phyloP scores from a whole-genome alignment of 768 basidiomycete species.

The Sarcomyxa edulis region DNA sequence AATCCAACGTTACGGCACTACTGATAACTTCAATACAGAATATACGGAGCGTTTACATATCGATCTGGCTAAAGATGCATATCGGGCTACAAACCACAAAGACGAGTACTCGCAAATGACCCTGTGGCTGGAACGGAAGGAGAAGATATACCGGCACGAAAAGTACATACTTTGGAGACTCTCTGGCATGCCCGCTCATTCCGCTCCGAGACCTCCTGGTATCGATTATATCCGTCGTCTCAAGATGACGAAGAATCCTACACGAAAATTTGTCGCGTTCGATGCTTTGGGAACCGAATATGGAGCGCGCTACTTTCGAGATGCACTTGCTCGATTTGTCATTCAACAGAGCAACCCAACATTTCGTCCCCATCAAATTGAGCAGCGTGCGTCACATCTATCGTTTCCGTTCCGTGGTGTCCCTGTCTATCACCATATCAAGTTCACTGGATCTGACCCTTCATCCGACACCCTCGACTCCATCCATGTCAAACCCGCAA shows the following conservation, averaged over 20 bases:
- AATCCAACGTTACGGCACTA: constrained; percentile 9
- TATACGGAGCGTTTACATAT: constrained; percentile 8
- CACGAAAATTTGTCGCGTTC: constrained; percentile 17
- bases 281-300: constrained; percentile 14
- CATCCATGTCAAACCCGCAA: constrained; percentile 21
- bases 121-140: constrained; percentile 27
- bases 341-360: constrained; percentile 13
- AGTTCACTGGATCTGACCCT: constrained; percentile 21
- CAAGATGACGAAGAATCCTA: constrained; percentile 20
- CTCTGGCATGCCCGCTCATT: constrained; percentile 1
- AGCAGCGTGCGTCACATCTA: constrained; percentile 7
- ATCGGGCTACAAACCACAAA: constrained; percentile 17
- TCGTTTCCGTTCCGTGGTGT: constrained; percentile 19
- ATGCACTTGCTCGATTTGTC: constrained; percentile 23
- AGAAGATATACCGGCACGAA: constrained; percentile 22
- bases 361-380: constrained; percentile 11
- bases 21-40: constrained; percentile 14
- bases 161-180: constrained; percentile 23
- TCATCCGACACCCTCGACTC: constrained; percentile 18
- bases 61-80: constrained; percentile 23
- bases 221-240: constrained; percentile 10
- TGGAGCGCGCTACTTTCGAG: constrained; percentile 19
- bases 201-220: constrained; percentile 6
- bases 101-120: constrained; percentile 34
- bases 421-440: constrained; percentile 28